Evolutionary conservation across 257 asterid species (phyloP), one percentile per base, ranked within the genome.

Genomic region (Agastache rugosa): DNA sequence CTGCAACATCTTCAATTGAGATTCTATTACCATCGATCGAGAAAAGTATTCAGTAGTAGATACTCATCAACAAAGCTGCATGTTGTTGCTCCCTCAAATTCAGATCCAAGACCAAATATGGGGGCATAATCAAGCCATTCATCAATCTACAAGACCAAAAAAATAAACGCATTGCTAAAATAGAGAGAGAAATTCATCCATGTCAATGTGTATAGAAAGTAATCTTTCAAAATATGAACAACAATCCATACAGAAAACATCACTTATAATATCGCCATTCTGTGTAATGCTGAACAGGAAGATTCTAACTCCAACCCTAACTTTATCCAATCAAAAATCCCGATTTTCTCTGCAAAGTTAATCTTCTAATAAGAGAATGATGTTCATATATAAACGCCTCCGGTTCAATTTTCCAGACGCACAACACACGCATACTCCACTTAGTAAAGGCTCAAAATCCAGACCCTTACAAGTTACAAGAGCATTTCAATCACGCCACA

Each of bases 31-130:
- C 97, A 39, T 85, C n/a, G n/a, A n/a, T n/a, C 96, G 27, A 94
- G 81, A 74, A 92, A 85, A 8, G 98, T 92, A 41, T 67, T 77
- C 22, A 83, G 88, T 79, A 84, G 80, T 48, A 94, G 87, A 81
- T 80, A 85, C 31, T 69, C 84, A 78, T 94, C 93, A 56, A 87
- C 97, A 74, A 63, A 82, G 72, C 78, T 42, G 81, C 99, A 92
- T 1, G 97, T 98, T 69, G n/a, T n/a, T n/a, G n/a, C n/a, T n/a
- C 92, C 98, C 84, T 94, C 97, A 78, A 94, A 94, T 75, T 94
- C 96, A 61, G 98, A 81, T 20, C 98, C 98, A 74, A 86, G 79
- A 70, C 89, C 85, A 84, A 94, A 86, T 31, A 81, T 29, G 35
- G 89, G 82, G 4, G 96, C 91, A 81, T 92, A 92, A 6, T 92